phyloP scores from a whole-genome alignment of 2,329 filamentous ascomycete species.

The Cytospora piceicola region DNA sequence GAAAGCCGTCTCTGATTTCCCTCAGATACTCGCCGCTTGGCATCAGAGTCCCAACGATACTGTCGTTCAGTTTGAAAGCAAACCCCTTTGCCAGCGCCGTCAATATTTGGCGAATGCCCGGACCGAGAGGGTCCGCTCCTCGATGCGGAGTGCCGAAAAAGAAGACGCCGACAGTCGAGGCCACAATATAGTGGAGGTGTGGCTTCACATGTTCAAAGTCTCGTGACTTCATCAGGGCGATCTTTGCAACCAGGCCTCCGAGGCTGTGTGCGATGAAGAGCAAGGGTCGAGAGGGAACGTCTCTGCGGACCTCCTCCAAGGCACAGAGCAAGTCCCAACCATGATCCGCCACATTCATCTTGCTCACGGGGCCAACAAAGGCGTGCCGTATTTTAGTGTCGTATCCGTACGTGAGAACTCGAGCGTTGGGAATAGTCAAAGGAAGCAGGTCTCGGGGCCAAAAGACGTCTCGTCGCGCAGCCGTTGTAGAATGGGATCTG shows the following conservation, averaged over 20 bases:
- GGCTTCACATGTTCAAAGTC: background rate
- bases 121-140: constrained; percentile 34
- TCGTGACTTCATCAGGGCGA: background rate
- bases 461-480: constrained; percentile 31
- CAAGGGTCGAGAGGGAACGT: constrained; percentile 32
- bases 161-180: constrained; percentile 36
- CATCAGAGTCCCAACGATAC: constrained; percentile 41
- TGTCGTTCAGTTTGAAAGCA: constrained; percentile 35
- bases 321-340: constrained; percentile 41
- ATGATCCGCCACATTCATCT: constrained; percentile 40
- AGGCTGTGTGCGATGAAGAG: constrained; percentile 42
- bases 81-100: background rate
- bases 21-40: constrained; percentile 41
- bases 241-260: constrained; percentile 39
- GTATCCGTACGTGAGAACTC: constrained; percentile 40
- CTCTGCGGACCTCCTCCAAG: constrained; percentile 39
- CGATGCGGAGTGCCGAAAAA: constrained; percentile 44
- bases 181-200: constrained; percentile 30
- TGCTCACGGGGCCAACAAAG: constrained; percentile 33
- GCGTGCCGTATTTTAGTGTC: constrained; percentile 38
- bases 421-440: constrained; percentile 32
- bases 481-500: background rate
- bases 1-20: constrained; percentile 40
- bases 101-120: constrained; percentile 33
- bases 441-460: constrained; percentile 37